phyloP scores from a whole-genome alignment of 1,139 yeast species.

The Yamadazyma dendronema region DNA sequence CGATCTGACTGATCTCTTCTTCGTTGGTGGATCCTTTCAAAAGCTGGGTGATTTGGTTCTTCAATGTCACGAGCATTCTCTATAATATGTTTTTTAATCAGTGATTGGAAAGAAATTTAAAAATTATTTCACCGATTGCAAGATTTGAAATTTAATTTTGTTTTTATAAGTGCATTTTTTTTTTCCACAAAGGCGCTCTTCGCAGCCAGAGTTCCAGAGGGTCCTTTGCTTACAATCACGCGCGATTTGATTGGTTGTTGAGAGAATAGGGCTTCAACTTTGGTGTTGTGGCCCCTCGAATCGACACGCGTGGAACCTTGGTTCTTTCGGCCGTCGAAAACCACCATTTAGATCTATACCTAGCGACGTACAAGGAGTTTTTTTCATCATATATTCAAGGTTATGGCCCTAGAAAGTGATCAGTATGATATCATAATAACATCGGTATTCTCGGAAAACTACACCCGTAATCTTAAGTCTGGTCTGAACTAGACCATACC shows the following conservation, averaged over 20 bases:
- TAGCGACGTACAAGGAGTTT: no score
- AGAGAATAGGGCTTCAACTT: not conserved
- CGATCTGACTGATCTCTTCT: conserved; percentile 34
- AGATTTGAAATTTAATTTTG: conserved; percentile 1
- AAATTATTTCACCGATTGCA: not conserved
- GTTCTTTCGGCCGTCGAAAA: no score
- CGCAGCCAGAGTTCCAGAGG: conserved; percentile 5
- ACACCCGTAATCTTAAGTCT: no score
- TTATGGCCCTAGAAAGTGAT: no score
- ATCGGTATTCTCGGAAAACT: no score
- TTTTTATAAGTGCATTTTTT: conserved; percentile 1
- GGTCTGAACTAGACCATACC: no score
- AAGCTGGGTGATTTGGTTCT: conserved; percentile 32
- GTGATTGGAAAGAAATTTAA: not conserved
- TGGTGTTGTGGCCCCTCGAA: not conserved
- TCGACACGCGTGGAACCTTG: no score
- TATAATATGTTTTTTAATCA: not conserved
- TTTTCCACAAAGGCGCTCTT: conserved; percentile 2
- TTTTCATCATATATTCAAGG: no score
- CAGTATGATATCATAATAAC: no score
- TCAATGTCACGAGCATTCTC: conserved; percentile 33
- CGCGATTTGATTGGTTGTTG: conserved; percentile 12
- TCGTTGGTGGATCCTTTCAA: conserved; percentile 19
- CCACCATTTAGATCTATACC: no score
- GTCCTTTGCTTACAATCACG: conserved; percentile 13